These are phyloP conservation scores for Saprolegnia diclina DNA, from an alignment of 352 stramenopile species.

Conservation along the genomic window DNA sequence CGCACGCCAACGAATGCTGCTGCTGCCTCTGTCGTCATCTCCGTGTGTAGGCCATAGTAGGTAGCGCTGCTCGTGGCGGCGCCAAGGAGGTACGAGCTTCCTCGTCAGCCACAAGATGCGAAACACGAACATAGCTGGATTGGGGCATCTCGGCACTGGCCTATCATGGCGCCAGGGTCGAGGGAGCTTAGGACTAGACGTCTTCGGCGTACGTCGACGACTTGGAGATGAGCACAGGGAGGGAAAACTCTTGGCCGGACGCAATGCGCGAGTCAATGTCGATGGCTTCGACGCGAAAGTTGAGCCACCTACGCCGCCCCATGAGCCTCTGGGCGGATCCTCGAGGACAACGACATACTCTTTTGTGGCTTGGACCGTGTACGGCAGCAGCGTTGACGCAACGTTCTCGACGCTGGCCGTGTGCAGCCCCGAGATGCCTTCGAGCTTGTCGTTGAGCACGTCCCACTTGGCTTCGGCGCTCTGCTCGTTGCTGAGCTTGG, in stretches of 20 bases:
- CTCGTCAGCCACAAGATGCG: too few relatives aligned
- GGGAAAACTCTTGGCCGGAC: conserved; percentile 63
- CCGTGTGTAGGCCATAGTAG: too few relatives aligned
- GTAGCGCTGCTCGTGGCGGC: too few relatives aligned
- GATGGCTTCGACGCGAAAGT: conserved; percentile 78
- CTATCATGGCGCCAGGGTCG: too few relatives aligned
- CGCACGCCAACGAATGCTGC: not conserved
- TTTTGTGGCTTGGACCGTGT: conserved; percentile 80
- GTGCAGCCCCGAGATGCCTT: conserved; percentile 76
- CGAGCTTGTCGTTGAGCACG: conserved; percentile 66
- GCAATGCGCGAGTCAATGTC: conserved; percentile 83
- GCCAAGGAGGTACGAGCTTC: too few relatives aligned
- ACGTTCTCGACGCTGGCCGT: conserved; percentile 53
- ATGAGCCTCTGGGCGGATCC: conserved; percentile 12
- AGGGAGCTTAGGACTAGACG: conserved; percentile 38
- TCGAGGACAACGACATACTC: conserved; percentile 50
- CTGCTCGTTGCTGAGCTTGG: conserved; percentile 43
- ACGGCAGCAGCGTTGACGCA: conserved; percentile 58
- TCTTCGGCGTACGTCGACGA: conserved; percentile 82
- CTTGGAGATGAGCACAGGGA: conserved; percentile 82
- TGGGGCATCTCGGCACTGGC: too few relatives aligned
- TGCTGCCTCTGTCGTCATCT: too few relatives aligned
- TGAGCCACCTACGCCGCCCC: conserved; percentile 57
- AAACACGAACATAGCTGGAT: too few relatives aligned
- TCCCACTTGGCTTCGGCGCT: conserved; percentile 68